Evolutionary conservation across 176 grass and related monocot species (phyloP).

Genomic region (Raddia distichophylla): DNA sequence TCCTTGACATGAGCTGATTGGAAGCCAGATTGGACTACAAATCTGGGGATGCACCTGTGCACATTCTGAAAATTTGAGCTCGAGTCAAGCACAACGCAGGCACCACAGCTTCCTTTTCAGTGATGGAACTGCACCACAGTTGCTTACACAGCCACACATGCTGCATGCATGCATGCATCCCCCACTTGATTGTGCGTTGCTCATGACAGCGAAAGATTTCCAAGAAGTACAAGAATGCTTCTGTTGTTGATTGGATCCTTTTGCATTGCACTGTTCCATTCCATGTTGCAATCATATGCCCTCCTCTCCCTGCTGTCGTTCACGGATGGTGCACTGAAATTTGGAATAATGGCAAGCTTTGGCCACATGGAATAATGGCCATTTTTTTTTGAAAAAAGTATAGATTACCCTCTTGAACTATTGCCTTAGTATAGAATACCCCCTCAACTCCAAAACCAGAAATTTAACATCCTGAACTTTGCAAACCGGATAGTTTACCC

Average conservation of each 20-base stretch:
- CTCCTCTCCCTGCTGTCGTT: slow-evolving; percentile 7
- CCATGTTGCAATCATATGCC: slow-evolving; percentile 14
- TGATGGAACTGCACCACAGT: slow-evolving; percentile 19
- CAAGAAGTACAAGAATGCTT: slow-evolving; percentile 45
- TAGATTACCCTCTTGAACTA: too few species aligned
- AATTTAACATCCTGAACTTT: too few species aligned
- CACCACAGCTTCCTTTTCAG: not conserved
- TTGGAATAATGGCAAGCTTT: too few species aligned
- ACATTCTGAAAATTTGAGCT: not conserved
- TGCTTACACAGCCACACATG: not conserved
- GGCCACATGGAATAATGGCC: too few species aligned
- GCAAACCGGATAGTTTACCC: too few species aligned
- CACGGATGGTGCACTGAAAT: not conserved
- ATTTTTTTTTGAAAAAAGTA: too few species aligned
- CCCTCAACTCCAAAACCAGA: too few species aligned
- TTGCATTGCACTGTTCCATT: slow-evolving; percentile 43
- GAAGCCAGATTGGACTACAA: not conserved
- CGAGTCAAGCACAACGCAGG: not conserved
- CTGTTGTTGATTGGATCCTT: slow-evolving; percentile 46
- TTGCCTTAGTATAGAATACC: too few species aligned
- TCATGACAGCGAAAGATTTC: slow-evolving; percentile 11
- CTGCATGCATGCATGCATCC: not conserved
- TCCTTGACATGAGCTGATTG: not conserved
- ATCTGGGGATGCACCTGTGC: not conserved
- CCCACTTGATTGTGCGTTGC: slow-evolving; percentile 3